phyloP scores from a whole-genome alignment of 768 basidiomycete species.

The Glaciozyma martinii region DNA sequence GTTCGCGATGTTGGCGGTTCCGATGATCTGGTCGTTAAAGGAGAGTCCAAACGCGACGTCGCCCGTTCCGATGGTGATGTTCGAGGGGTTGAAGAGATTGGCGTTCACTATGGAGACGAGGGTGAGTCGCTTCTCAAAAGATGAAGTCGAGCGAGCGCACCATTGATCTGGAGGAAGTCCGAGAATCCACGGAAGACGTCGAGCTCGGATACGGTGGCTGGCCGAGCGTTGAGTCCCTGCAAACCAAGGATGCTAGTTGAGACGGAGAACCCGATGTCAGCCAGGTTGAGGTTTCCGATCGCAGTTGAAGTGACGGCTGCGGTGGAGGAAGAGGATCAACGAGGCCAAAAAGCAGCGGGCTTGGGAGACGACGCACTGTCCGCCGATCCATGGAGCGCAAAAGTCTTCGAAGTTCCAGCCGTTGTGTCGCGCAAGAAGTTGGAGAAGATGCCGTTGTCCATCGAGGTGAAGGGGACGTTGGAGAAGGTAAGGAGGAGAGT shows the following conservation, averaged over 20 bases:
- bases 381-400: slow-evolving; percentile 11
- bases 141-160: neutral
- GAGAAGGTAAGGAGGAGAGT: slow-evolving; percentile 56
- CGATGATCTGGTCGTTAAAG: slow-evolving; percentile 54
- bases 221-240: slow-evolving; percentile 55
- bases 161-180: slow-evolving; percentile 58
- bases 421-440: slow-evolving; percentile 51
- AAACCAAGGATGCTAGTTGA: slow-evolving; percentile 54
- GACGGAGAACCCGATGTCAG: slow-evolving; percentile 54
- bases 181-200: slow-evolving; percentile 59
- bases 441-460: slow-evolving; percentile 50
- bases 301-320: slow-evolving; percentile 49
- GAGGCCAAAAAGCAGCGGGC: neutral
- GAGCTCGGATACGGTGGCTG: slow-evolving; percentile 51
- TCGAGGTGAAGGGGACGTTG: slow-evolving; percentile 51
- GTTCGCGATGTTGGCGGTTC: slow-evolving; percentile 52
- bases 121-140: too few relatives aligned
- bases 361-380: slow-evolving; percentile 6
- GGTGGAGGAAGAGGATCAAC: neutral
- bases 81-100: slow-evolving; percentile 52
- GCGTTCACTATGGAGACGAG: slow-evolving; percentile 42
- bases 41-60: slow-evolving; percentile 47
- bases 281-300: slow-evolving; percentile 52
- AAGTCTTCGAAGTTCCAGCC: slow-evolving; percentile 28
- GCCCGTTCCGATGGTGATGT: slow-evolving; percentile 49